Conservation (phyloP, 257 asterid genomes). For the Buddleja alternifolia region DNA sequence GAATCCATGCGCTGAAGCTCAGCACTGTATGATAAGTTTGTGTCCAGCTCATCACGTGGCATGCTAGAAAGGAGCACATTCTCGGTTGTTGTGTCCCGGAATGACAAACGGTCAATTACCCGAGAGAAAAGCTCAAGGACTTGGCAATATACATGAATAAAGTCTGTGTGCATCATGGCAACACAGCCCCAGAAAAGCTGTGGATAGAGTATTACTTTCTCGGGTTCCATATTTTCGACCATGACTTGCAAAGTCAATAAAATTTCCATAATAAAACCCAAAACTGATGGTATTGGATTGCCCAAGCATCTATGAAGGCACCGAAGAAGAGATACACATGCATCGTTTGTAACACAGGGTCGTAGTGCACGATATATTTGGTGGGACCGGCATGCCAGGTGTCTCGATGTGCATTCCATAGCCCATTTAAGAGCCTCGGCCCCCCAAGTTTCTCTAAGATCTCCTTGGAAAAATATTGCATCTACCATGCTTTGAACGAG, state of each 20-base stretch:
- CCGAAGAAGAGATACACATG: conserved; percentile 92
- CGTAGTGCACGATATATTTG: conserved; percentile 96
- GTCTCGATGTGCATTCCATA: conserved; percentile 98
- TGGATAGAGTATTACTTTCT: conserved; percentile 93
- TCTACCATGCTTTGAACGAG: conserved; percentile 99
- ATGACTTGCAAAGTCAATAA: conserved; percentile 92
- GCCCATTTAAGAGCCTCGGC: conserved; percentile 99
- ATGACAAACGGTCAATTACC: conserved; percentile 85
- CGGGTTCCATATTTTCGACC: conserved; percentile 99
- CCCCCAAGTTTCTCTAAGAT: conserved; percentile 98
- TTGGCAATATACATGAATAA: conserved; percentile 95
- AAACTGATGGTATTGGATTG: conserved; percentile 90
- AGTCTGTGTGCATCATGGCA: conserved; percentile 99
- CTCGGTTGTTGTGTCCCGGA: conserved; percentile 95
- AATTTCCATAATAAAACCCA: conserved; percentile 95
- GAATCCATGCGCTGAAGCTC: conserved; percentile 79
- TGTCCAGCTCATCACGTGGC: conserved; percentile 88
- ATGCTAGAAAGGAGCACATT: conserved; percentile 98
- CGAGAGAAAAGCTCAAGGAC: conserved; percentile 97
- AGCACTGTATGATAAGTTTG: conserved; percentile 53
- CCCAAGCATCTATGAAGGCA: conserved; percentile 94
- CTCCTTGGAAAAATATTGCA: conserved; percentile 98
- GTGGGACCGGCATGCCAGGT: conserved; percentile 98
- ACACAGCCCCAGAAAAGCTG: conserved; percentile 99
- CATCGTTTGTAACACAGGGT: conserved; percentile 93